phyloP scores from a whole-genome alignment of 2,329 filamentous ascomycete species.

The Neonectria neomacrospora region DNA sequence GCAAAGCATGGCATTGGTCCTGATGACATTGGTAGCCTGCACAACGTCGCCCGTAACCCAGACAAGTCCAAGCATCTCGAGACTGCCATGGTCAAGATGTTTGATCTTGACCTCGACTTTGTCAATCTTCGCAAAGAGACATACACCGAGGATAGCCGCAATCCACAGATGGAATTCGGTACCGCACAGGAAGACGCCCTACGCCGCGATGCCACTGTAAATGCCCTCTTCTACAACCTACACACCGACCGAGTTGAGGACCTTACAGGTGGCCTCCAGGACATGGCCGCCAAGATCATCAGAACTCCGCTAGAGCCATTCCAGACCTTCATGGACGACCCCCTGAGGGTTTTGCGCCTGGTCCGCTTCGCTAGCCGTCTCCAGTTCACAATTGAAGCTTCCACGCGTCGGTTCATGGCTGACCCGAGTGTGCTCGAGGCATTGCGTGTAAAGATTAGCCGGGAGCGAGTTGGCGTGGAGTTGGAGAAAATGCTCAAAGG shows the following conservation, averaged over 20 bases:
- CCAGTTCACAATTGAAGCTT: conserved; percentile 78
- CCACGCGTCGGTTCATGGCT: conserved; percentile 78
- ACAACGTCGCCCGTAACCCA: conserved; percentile 91
- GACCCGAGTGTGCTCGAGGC: conserved; percentile 81
- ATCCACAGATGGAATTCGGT: conserved; percentile 93
- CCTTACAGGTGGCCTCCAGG: conserved; percentile 80
- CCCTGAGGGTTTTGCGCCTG: conserved; percentile 84
- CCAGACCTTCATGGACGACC: conserved; percentile 95
- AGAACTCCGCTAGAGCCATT: conserved; percentile 87
- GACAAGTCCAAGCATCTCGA: conserved; percentile 97
- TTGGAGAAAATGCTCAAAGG: conserved; percentile 91
- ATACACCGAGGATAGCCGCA: conserved; percentile 88
- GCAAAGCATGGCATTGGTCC: conserved; percentile 68
- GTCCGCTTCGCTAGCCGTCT: conserved; percentile 91
- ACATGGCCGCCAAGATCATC: conserved; percentile 79
- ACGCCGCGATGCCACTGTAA: conserved; percentile 91
- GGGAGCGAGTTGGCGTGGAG: conserved; percentile 88
- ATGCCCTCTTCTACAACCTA: conserved; percentile 95
- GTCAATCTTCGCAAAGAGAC: conserved; percentile 95
- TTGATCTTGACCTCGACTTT: conserved; percentile 90
- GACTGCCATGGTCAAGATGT: conserved; percentile 86
- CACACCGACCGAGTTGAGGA: conserved; percentile 84
- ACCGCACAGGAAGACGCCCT: conserved; percentile 90
- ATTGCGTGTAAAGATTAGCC: conserved; percentile 88
- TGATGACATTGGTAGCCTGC: conserved; percentile 76